A percentile compares a stretch with the other conserved stretches of the same genome.
phyloP scores from a whole-genome alignment of 2,329 filamentous ascomycete species.

The Elsinoe batatas region DNA sequence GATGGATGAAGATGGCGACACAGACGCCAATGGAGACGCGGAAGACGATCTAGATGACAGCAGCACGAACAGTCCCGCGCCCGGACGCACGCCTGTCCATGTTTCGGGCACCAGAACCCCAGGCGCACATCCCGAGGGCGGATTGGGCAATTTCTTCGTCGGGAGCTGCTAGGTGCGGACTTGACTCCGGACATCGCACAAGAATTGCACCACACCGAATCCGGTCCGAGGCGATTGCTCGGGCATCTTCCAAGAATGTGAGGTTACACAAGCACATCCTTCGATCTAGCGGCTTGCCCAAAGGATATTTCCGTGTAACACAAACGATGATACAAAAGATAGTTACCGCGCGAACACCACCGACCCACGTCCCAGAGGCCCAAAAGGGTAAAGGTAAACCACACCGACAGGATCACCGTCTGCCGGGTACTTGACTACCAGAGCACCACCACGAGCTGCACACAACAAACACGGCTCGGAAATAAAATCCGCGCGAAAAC shows the following conservation, averaged over 20 bases:
- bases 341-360: no score
- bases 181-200: not conserved
- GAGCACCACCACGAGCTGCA: not conserved
- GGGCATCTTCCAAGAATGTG: not conserved
- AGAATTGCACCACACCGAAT: not conserved
- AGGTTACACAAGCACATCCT: no score
- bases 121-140: conserved; percentile 15
- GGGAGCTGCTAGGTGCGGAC: conserved; percentile 15
- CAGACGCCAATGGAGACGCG: conserved; percentile 17
- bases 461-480: not conserved
- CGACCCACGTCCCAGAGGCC: not conserved
- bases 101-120: conserved; percentile 16
- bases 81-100: conserved; percentile 14
- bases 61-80: conserved; percentile 13
- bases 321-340: no score
- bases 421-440: not conserved
- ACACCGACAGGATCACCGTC: not conserved
- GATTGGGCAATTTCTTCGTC: conserved; percentile 16
- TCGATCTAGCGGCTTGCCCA: no score
- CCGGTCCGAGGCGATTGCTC: not conserved
- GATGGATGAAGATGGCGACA: conserved; percentile 15
- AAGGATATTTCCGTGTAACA: no score
- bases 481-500: not conserved
- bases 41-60: conserved; percentile 13
- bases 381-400: not conserved